Conservation (phyloP, 176 grass and related monocot species). For the Oryza coarctata region DNA sequence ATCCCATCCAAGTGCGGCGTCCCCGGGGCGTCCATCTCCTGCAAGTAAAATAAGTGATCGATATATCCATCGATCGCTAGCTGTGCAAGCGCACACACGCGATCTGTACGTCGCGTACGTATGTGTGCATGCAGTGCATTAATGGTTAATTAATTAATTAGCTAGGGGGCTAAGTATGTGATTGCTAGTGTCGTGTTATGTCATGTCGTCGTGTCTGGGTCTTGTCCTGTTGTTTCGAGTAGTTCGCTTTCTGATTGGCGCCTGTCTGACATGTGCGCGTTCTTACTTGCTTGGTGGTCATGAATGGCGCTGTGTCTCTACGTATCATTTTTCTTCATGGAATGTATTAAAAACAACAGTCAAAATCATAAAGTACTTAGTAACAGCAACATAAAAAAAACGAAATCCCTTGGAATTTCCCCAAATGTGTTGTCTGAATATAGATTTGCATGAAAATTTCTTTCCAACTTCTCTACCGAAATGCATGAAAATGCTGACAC, state of each 20-base stretch:
- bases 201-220: neutral
- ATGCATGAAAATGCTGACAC: neutral
- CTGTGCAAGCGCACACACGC: too few relatives aligned
- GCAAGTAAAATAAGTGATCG: neutral
- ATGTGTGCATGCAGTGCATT: too few relatives aligned
- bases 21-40: neutral
- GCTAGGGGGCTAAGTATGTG: neutral
- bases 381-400: neutral
- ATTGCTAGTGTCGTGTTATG: neutral
- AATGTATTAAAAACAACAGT: neutral
- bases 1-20: conserved; percentile 52
- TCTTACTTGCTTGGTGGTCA: too few relatives aligned
- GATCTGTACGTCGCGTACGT: too few relatives aligned
- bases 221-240: neutral
- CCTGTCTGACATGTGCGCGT: neutral
- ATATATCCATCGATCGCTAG: neutral
- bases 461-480: neutral
- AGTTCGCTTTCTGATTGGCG: neutral
- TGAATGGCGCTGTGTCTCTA: too few relatives aligned
- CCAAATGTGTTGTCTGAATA: neutral
- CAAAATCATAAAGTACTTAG: too few relatives aligned
- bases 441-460: neutral
- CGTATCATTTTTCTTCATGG: too few relatives aligned
- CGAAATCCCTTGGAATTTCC: neutral
- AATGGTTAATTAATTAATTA: neutral